Conservation (phyloP, 768 basidiomycete genomes). For the Gelatoporia subvermispora region DNA sequence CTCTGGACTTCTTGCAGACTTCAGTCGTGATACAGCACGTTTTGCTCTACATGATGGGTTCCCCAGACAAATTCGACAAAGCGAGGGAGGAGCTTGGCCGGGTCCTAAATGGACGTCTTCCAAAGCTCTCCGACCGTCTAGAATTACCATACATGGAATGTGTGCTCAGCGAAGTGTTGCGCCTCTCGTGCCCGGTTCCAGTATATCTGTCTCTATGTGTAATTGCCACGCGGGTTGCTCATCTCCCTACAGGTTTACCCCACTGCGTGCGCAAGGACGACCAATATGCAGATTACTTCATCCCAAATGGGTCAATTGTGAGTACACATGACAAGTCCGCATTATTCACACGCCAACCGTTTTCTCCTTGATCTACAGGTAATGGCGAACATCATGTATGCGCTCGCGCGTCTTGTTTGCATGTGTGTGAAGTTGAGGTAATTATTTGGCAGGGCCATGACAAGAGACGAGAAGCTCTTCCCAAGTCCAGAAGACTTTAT, state of each 20-base stretch:
- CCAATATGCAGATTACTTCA: neutral
- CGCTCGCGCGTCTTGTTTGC: neutral
- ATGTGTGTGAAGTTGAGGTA: too few species aligned
- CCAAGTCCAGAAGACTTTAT: slow-evolving; percentile 16
- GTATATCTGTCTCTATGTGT: too few species aligned
- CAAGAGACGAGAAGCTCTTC: slow-evolving; percentile 10
- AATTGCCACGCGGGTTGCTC: neutral
- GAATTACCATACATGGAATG: slow-evolving; percentile 54
- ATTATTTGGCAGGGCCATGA: slow-evolving; percentile 6
- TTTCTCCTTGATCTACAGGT: too few species aligned
- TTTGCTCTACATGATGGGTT: slow-evolving; percentile 57
- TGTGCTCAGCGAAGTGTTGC: slow-evolving; percentile 39
- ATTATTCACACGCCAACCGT: neutral
- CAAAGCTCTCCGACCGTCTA: slow-evolving; percentile 49
- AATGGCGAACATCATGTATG: neutral
- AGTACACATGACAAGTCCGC: too few species aligned
- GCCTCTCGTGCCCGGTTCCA: neutral
- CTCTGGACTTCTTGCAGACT: slow-evolving; percentile 32
- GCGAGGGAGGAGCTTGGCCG: slow-evolving; percentile 69
- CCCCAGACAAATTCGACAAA: slow-evolving; percentile 49
- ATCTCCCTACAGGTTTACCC: neutral
- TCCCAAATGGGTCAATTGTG: neutral
- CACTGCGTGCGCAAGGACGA: neutral
- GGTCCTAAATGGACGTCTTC: slow-evolving; percentile 49
- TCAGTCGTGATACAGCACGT: slow-evolving; percentile 52